These are phyloP conservation scores for Rubroboletus satanas DNA, from an alignment of 768 basidiomycete species.

Conservation along the genomic window DNA sequence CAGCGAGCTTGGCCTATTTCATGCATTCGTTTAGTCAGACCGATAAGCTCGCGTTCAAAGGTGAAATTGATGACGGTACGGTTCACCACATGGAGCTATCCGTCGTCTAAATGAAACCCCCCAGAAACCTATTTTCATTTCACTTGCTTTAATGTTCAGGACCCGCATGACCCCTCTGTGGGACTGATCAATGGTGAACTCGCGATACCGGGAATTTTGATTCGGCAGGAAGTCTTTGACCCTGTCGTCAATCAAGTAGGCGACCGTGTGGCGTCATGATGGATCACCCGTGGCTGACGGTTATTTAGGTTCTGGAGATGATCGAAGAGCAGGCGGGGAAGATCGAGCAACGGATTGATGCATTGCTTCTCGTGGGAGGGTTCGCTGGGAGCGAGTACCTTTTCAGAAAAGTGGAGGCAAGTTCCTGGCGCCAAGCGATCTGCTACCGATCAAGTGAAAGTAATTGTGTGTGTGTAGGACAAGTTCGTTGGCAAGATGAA, in stretches of 20 bases:
- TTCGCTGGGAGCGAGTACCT: conserved; percentile 86
- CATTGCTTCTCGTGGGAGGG: conserved; percentile 84
- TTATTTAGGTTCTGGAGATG: conserved; percentile 63
- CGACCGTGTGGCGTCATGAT: conserved; percentile 6
- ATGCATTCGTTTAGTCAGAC: conserved; percentile 89
- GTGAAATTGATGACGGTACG: conserved; percentile 70
- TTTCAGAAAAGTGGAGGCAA: conserved; percentile 71
- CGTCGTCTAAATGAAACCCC: conserved; percentile 10
- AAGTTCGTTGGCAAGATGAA: conserved; percentile 61
- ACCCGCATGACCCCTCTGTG: conserved; percentile 74
- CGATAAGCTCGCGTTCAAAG: conserved; percentile 76
- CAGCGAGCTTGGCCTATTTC: conserved; percentile 79
- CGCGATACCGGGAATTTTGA: conserved; percentile 72
- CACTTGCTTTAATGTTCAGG: conserved; percentile 85
- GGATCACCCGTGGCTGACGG: conserved; percentile 5
- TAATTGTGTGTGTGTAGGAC: conserved; percentile 41
- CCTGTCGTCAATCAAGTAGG: conserved; percentile 77
- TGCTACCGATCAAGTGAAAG: conserved; percentile 9
- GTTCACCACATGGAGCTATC: conserved; percentile 13
- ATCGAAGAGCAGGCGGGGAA: conserved; percentile 71
- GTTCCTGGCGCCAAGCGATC: conserved; percentile 23
- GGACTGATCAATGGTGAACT: conserved; percentile 82
- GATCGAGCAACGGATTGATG: conserved; percentile 72
- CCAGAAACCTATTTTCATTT: conserved; percentile 83
- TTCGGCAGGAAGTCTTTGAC: conserved; percentile 84